Conservation (phyloP, 768 basidiomycete genomes). For the Podaxis sp. region DNA sequence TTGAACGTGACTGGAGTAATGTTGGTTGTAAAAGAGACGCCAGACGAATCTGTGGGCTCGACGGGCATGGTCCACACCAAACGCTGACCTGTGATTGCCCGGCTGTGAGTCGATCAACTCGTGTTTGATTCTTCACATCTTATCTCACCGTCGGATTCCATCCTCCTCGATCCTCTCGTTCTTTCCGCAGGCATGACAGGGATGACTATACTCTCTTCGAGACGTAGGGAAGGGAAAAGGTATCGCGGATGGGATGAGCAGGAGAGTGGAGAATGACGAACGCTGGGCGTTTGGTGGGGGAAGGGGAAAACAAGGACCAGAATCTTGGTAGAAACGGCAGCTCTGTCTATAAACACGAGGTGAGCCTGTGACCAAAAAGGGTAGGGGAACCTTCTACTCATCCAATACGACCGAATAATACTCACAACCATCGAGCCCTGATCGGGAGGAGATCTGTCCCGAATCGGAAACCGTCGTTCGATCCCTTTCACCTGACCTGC, state of each 20-base stretch:
- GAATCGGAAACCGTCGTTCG: constrained; percentile 14
- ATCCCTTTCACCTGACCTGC: constrained; percentile 6
- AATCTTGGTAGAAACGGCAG: constrained; percentile 23
- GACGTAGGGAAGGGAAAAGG: constrained; percentile 2
- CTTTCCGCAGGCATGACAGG: constrained; percentile 32
- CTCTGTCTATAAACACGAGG: constrained; percentile 32
- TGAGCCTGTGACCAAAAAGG: constrained; percentile 25
- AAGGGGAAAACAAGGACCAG: constrained; percentile 20
- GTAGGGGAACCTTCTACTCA: constrained; percentile 14
- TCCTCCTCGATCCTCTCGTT: constrained; percentile 24
- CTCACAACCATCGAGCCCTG: constrained; percentile 22
- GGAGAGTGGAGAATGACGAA: constrained; percentile 10
- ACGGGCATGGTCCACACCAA: constrained; percentile 29
- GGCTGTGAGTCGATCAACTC: constrained; percentile 4
- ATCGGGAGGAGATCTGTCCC: constrained; percentile 31
- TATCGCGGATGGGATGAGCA: constrained; percentile 14
- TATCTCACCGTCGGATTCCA: constrained; percentile 25
- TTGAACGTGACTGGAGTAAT: constrained; percentile 22
- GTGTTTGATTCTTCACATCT: background rate
- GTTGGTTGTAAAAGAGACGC: constrained; percentile 22
- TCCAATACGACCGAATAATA: constrained; percentile 16
- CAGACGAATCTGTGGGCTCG: constrained; percentile 21
- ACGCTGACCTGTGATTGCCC: constrained; percentile 24
- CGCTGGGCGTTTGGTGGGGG: constrained; percentile 16
- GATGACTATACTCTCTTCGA: background rate